Conservation (phyloP, 305 asterid genomes). For the Solanum hybrid region DNA sequence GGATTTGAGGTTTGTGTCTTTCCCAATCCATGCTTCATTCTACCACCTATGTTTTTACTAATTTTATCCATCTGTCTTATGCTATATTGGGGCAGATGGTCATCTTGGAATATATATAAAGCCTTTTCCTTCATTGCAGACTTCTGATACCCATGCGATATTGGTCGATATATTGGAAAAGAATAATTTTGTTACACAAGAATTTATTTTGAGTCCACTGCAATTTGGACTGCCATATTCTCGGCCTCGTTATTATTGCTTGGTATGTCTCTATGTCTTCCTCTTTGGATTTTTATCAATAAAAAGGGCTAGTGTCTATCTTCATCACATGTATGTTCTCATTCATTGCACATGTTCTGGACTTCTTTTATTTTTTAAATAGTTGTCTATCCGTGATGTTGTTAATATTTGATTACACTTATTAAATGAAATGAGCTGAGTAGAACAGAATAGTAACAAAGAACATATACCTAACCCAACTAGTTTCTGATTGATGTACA, state of each 20-base stretch:
- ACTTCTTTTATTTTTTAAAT: neutral
- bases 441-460: neutral
- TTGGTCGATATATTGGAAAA: conserved; percentile 62
- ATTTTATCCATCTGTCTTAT: neutral
- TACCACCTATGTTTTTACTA: neutral
- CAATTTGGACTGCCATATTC: conserved; percentile 92
- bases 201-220: conserved; percentile 84
- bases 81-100: neutral
- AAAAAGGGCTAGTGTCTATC: neutral
- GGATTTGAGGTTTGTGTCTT: conserved; percentile 84
- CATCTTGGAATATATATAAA: neutral
- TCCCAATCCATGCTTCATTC: neutral
- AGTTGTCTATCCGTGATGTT: neutral
- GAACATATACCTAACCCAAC: neutral
- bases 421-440: neutral
- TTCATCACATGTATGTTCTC: neutral
- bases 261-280: conserved; percentile 40
- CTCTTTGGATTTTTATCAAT: neutral
- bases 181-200: conserved; percentile 68
- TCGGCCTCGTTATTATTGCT: conserved; percentile 85
- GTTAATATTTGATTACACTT: neutral
- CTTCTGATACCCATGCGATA: conserved; percentile 79
- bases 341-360: neutral
- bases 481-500: neutral
- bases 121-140: conserved; percentile 33